These are phyloP conservation scores for Pichia sp. DNA, from an alignment of 1,139 yeast genomes.

Conservation along the genomic window DNA sequence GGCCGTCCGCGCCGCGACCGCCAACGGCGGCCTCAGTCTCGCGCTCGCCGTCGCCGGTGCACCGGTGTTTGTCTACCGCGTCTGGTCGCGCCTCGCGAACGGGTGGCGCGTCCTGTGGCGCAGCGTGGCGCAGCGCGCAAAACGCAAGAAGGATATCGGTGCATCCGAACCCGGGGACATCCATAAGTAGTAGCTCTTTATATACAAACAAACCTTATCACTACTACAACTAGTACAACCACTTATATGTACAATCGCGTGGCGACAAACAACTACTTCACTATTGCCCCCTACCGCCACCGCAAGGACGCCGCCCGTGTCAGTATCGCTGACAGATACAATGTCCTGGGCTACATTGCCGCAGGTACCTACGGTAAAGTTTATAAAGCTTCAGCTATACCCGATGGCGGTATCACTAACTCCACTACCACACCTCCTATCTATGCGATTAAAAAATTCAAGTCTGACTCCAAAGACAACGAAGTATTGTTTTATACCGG, in stretches of 20 bases:
- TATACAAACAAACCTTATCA: neutral
- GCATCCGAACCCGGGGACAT: conserved; percentile 25
- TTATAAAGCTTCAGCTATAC: conserved; percentile 65
- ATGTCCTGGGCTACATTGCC: conserved; percentile 89
- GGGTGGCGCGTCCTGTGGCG: conserved; percentile 60
- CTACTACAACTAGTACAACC: no score
- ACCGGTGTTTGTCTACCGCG: no score
- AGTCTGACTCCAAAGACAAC: conserved; percentile 84
- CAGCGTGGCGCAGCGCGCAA: conserved; percentile 80
- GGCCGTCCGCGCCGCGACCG: conserved; percentile 60
- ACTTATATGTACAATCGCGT: conserved; percentile 21
- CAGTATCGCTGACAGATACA: conserved; percentile 74
- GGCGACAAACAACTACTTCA: conserved; percentile 63
- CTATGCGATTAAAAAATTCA: conserved; percentile 91
- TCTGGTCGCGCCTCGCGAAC: conserved; percentile 46
- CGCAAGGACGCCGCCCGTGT: conserved; percentile 65
- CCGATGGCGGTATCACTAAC: no score
- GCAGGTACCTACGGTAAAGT: conserved; percentile 99
- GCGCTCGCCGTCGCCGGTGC: conserved; percentile 89
- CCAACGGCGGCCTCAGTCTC: conserved; percentile 61
- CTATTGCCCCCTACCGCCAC: conserved; percentile 64
- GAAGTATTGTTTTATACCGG: conserved; percentile 89
- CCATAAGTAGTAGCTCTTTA: neutral
- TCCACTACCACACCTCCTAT: conserved; percentile 21
- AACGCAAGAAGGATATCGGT: conserved; percentile 80